Evolutionary conservation across 2,329 filamentous ascomycete species (phyloP).

Genomic region (Metarhizium rileyi): DNA sequence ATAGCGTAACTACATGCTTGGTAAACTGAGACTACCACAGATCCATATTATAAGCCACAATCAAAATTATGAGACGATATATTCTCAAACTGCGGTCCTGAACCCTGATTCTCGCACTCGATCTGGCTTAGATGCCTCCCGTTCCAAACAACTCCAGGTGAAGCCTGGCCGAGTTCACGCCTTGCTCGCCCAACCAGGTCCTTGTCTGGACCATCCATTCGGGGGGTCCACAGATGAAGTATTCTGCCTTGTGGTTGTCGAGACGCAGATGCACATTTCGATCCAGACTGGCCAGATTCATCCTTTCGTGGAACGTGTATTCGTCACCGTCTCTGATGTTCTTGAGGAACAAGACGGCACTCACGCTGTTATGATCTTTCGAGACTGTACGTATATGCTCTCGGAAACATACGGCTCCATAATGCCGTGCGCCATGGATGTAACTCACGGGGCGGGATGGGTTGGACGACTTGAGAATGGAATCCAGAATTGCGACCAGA

Average conservation of each 20-base stretch:
- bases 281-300: slow-evolving; percentile 49
- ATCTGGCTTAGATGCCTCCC: slow-evolving; percentile 22
- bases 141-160: slow-evolving; percentile 62
- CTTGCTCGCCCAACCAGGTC: slow-evolving; percentile 39
- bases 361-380: slow-evolving; percentile 22
- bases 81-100: no score
- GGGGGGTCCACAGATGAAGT: slow-evolving; percentile 63
- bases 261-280: slow-evolving; percentile 44
- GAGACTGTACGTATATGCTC: slow-evolving; percentile 38
- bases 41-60: no score
- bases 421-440: slow-evolving; percentile 49
- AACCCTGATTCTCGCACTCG: no score
- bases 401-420: slow-evolving; percentile 44
- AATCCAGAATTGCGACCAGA: slow-evolving; percentile 55
- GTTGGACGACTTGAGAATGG: slow-evolving; percentile 26
- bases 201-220: slow-evolving; percentile 57
- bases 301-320: slow-evolving; percentile 48
- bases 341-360: slow-evolving; percentile 47
- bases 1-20: no score
- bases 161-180: slow-evolving; percentile 49
- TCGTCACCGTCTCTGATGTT: slow-evolving; percentile 37
- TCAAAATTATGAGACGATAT: no score
- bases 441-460: slow-evolving; percentile 43
- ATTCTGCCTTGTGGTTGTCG: slow-evolving; percentile 44
- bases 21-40: no score